Evolutionary conservation across 1,284 basidiomycete species (phyloP).

Genomic region (Pseudozyma sp.): DNA sequence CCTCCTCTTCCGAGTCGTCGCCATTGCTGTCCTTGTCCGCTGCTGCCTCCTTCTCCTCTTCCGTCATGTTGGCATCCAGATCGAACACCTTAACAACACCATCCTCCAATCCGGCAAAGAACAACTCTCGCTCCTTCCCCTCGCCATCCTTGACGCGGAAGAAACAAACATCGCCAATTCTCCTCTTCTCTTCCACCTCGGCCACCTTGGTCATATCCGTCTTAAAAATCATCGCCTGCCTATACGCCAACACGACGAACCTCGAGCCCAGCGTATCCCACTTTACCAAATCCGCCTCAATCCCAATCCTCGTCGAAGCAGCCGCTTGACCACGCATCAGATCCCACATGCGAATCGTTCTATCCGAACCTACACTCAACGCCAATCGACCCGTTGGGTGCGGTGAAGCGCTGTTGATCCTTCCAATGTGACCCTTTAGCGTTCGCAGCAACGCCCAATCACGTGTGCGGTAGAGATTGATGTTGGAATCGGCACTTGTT

Average conservation of each 20-base stretch:
- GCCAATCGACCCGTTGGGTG: conserved; percentile 93
- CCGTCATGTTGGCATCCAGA: conserved; percentile 33
- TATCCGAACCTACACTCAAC: conserved; percentile 88
- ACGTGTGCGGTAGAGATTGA: conserved; percentile 88
- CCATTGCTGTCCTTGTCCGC: conserved; percentile 21
- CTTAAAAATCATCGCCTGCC: conserved; percentile 55
- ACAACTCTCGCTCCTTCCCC: conserved; percentile 50
- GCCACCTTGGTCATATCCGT: conserved; percentile 63
- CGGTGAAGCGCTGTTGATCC: conserved; percentile 87
- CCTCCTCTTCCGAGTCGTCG: conserved; percentile 30
- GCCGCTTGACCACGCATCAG: conserved; percentile 91
- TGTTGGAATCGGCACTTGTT: conserved; percentile 80
- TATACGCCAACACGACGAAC: conserved; percentile 57
- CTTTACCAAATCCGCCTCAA: conserved; percentile 56
- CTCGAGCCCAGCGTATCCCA: conserved; percentile 59
- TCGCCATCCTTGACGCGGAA: conserved; percentile 29
- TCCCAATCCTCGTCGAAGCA: conserved; percentile 79
- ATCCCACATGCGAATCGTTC: conserved; percentile 96
- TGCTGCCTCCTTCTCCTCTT: conserved; percentile 18
- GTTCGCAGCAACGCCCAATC: conserved; percentile 91
- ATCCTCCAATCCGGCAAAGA: conserved; percentile 55
- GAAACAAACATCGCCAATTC: conserved; percentile 60
- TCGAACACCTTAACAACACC: conserved; percentile 56
- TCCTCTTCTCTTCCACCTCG: conserved; percentile 51
- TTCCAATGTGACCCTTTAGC: conserved; percentile 91